Base-by-base conservation (phyloP, 352 stramenopile genomes). In the Globisporangium iwayamae region DNA sequence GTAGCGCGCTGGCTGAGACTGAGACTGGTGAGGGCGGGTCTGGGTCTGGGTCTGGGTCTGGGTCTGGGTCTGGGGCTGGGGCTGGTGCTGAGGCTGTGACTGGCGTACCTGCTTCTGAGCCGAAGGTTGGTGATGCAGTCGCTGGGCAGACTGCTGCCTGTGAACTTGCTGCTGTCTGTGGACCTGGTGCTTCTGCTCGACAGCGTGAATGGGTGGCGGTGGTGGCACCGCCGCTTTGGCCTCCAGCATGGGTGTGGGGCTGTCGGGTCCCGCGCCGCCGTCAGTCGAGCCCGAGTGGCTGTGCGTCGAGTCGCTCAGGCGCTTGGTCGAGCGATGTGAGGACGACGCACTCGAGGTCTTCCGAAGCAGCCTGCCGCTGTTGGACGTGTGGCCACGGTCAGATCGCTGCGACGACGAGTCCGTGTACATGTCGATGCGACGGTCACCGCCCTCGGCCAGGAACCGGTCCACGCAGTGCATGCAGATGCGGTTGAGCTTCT, bases 401-500 rank as follows among this genome's bases (percentile, higher is more conserved):
- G n/a, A 39, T 14, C 30, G 16, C 30, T 56, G 34, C 16, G 61
- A 67, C 3, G 39, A 43, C 36, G 56, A 59, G 18, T 70, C 51
- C 39, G 65, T 53, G 52, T 63, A 70, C 59, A 70, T 67, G 51
- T 70, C 65, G n/a, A 68, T 46, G 22, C 59, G 60, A 4, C 43
- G 45, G 51, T 48, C 41, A 2, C 41, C 38, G 16, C n/a, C 50
- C 5, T 46, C 45, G 4, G n/a, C 50, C 11, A 68, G 46, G 65
- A 65, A 70, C 16, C 70, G 50, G 54, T 75, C 71, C 52, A 86
- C 77, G 60, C 79, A 89, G 62, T 89, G 80, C 18, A 87, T 72
- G 66, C 79, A 89, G 60, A 89, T 89, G 54, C 73, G 75, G 56
- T 89, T 85, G 69, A 89, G 76, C 70, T 87, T 85, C 70, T 85